Evolutionary conservation across 805 yeast species (phyloP), one percentile per base, ranked within the genome.

Genomic region (Kockiozyma suomiensis): DNA sequence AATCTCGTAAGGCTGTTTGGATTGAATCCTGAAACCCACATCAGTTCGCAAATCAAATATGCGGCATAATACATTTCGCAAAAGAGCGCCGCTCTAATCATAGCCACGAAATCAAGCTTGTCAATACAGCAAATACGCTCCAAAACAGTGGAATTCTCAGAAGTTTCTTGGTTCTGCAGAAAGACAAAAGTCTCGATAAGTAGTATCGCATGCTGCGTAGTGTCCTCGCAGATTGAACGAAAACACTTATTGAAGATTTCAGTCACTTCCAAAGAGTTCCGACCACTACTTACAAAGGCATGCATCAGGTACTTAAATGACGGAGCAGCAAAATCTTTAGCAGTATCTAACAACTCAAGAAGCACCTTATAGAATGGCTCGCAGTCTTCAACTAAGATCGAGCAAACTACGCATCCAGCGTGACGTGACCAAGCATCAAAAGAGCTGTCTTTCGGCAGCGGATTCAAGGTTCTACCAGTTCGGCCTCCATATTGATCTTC

Each of bases 31-130:
- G 41, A 69, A 57, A 25, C 70, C 72, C 55, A 77, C 62, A 15
- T 74, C 53, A 4, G 69, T 61, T 52, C 76, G 71, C 40, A 70
- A 32, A 12, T 73, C 59, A 1, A 69, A 40, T 73, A 65, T 0
- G 79, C 76, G 38, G 77, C 68, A 17, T 70, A 68, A 13, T 61
- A 52, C 50, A 71, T 60, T 0, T 68, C 72, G 21, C 68, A 59
- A 1, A 40, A 23, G 3, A 63, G 37, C 0, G 79, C 74, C 0
- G 69, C 50, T 6, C 54, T 33, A 23, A 70, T 65, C 43, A 70
- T 56, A 1, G 23, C 55, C 1, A 42, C 8, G 6, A 60, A 54
- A 38, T 70, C 67, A 10, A 77, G 52, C 4, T 47, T 45, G 2
- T 45, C 40, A 21, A 62, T 41, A 12, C 58, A 48, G 2, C 43